Evolutionary conservation across 2,329 filamentous ascomycete species (phyloP), one percentile per base, ranked within the genome.

Genomic region (Penicillium expansum): DNA sequence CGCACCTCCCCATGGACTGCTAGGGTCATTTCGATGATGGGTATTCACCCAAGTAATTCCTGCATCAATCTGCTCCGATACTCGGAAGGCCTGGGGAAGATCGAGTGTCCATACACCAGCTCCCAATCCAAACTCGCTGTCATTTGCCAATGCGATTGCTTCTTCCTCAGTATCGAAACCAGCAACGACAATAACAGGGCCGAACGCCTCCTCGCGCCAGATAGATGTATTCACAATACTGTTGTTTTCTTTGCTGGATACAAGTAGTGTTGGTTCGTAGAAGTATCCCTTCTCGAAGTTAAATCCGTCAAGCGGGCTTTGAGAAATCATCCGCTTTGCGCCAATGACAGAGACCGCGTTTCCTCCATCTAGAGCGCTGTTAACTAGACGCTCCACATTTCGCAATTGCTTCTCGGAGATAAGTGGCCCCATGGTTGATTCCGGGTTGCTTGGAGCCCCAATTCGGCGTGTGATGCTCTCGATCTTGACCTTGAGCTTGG

Each of bases 11-110:
- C 87, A 87, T 88, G 0, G 88, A 85, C 57, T 86, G 86, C 62
- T 86, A 86, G 87, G 87, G 62, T 90, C 87, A 63, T 90, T 90
- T 33, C 87, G 80, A 68, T 90, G 87, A 71, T 90, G 87, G 0
- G 75, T 79, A 60, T 79, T 82, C 16, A 75, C 70, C 76, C 67
- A 80, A 30, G 77, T 73, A 30, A 82, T 81, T 1, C 78, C 79
- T 1, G 79, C 76, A 16, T 82, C 78, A 14, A 82, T 80, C 16
- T 65, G 67, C 4, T 75, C 76, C 0, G 78, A 76, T 0, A 81
- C 75, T 1, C 79, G 72, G 59, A 79, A 79, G 4, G 77, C 79
- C 59, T 80, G 79, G 0, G 73, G 70, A 10, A 82, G 71, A 45
- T 82, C 77, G 30, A 77, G 73, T 1, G 80, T 81, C 80, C 79